Percentiles rank a stretch among this genome's conserved stretches.
phyloP scores from a whole-genome alignment of 1,284 basidiomycete genomes.

The Vanrija sp. region DNA sequence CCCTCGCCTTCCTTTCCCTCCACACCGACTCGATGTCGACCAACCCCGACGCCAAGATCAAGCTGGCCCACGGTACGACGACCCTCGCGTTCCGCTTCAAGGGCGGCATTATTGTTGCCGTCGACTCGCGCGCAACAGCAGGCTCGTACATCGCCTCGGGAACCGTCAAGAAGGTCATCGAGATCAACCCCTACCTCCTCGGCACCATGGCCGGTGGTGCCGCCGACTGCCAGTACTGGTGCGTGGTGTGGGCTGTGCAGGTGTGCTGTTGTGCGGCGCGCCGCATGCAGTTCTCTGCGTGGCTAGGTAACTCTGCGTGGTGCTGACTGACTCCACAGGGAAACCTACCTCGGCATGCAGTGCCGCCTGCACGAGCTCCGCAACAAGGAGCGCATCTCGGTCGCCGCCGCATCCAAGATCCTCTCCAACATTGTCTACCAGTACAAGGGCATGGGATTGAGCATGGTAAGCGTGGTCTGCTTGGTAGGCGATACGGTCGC shows the following conservation, averaged over 20 bases:
- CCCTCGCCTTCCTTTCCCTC: conserved; percentile 77
- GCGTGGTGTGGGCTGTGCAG: conserved; percentile 37
- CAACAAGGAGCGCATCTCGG: conserved; percentile 96
- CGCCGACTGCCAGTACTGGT: conserved; percentile 57
- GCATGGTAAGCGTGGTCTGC: conserved; percentile 66
- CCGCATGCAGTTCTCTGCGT: too few species aligned
- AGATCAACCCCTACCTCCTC: conserved; percentile 97
- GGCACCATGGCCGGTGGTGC: conserved; percentile 99
- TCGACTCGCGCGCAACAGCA: conserved; percentile 95
- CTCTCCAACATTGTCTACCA: conserved; percentile 95
- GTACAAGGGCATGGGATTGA: conserved; percentile 99
- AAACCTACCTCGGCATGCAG: conserved; percentile 97
- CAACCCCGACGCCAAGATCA: conserved; percentile 90
- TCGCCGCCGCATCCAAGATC: conserved; percentile 97
- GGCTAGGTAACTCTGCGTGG: not conserved
- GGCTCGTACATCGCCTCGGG: conserved; percentile 94
- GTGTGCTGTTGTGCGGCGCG: too few species aligned
- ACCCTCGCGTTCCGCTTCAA: conserved; percentile 96
- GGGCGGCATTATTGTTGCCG: conserved; percentile 95
- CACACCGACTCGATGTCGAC: conserved; percentile 86
- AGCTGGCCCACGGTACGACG: conserved; percentile 98
- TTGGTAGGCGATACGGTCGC: too few species aligned
- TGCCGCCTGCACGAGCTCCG: conserved; percentile 95
- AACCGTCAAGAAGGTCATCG: conserved; percentile 98
- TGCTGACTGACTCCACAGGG: conserved; percentile 56